Percentiles rank a stretch among this genome's conserved stretches.
Evolutionary conservation across 2,329 filamentous ascomycete species (phyloP).

Genomic region (Pyricularia grisea): DNA sequence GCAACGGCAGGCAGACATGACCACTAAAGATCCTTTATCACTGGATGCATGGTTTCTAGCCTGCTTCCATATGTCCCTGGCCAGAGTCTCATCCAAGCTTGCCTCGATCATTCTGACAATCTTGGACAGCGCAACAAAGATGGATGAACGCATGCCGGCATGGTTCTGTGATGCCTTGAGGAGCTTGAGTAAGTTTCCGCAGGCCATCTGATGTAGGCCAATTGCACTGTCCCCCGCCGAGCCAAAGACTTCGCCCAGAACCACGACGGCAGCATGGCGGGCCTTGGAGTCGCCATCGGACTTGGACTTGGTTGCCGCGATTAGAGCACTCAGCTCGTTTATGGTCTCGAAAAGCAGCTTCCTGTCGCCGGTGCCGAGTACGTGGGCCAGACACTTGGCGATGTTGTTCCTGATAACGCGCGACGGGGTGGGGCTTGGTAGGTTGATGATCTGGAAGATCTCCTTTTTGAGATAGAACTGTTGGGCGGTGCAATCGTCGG

Average conservation of each 20-base stretch:
- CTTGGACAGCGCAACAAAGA: constrained; percentile 68
- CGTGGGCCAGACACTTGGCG: constrained; percentile 71
- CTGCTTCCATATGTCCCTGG: constrained; percentile 92
- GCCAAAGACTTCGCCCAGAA: constrained; percentile 80
- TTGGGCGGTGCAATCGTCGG: constrained; percentile 76
- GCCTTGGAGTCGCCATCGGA: constrained; percentile 61
- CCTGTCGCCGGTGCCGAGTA: constrained; percentile 78
- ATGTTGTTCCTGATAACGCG: constrained; percentile 85
- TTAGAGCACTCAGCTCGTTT: constrained; percentile 69
- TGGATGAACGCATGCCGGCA: constrained; percentile 70
- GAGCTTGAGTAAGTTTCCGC: constrained; percentile 63
- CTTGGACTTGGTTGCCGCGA: constrained; percentile 62
- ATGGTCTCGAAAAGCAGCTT: constrained; percentile 92
- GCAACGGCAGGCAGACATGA: constrained; percentile 70
- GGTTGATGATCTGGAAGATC: constrained; percentile 83
- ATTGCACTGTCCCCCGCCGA: constrained; percentile 92
- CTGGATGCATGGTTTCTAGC: constrained; percentile 63
- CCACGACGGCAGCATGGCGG: constrained; percentile 81
- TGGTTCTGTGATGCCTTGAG: constrained; percentile 72
- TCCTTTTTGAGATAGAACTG: constrained; percentile 91
- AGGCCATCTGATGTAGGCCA: constrained; percentile 67
- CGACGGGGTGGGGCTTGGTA: constrained; percentile 71
- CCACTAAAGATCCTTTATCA: constrained; percentile 77
- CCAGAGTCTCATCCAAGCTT: constrained; percentile 73
- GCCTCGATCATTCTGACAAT: constrained; percentile 64